Evolutionary conservation across 768 basidiomycete genomes (phyloP), one percentile per base, ranked within the genome.

Genomic region (Rhizopogon sp.): DNA sequence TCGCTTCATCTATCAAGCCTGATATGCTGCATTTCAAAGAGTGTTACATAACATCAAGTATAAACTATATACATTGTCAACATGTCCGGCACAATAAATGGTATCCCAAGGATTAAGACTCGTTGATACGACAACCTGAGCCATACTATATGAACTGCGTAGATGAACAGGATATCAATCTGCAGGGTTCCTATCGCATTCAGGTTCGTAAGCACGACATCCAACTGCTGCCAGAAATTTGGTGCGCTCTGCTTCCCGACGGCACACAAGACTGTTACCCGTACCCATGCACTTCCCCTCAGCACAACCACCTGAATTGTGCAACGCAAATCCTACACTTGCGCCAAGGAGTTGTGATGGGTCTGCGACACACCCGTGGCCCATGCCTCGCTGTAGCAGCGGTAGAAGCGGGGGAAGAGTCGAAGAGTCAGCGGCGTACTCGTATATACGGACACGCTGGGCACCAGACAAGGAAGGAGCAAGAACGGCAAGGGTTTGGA

Each of bases 371-470:
- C 61, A 60, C 13, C 39, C 60, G 16, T 50, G 64, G 20, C 62
- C 54, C 7, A 53, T 25, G 45, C 60, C 59, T 42, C 58, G 58
- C 8, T 62, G 67, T 22, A 74, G 62, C 40, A 61, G 59, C 35
- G 76, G 72, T 8, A 72, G 67, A 3, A 74, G 60, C 13, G 60
- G 66, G 2, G 82, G 84, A 22, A 85, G 75, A 2, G 84, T 85
- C 3, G 69, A 58, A 1, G 70, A 56, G 16, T 74, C 70, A 4
- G 80, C 75, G 2, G 83, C 83, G 57, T 80, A 84, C 22, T 70
- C 68, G 58, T 73, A 81, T 31, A 88, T 74, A n/a, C 77, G 80
- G 55, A 74, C 69, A 17, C 78, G 78, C 58, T 88, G 86, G 1
- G 73, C 67, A n/a, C 72, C 55, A 16, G 85, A 85, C 47, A 88